Percentiles rank a stretch among this genome's conserved stretches.
phyloP scores from a whole-genome alignment of 2,329 filamentous ascomycete genomes.

The Cladosporium velox region DNA sequence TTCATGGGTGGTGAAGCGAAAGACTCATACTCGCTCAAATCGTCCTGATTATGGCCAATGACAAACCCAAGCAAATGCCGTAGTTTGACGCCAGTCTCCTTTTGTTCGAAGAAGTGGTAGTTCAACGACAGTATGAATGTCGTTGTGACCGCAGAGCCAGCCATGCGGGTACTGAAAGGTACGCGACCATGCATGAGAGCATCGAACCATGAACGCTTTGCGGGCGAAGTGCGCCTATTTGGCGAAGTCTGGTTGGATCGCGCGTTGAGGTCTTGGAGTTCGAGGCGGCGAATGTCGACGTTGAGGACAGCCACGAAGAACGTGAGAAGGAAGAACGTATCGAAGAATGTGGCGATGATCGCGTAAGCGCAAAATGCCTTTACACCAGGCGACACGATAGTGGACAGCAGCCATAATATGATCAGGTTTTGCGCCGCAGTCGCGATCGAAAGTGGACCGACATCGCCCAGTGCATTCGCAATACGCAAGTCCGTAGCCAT shows the following conservation, averaged over 20 bases:
- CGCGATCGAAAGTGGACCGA: conserved; percentile 68
- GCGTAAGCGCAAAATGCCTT: conserved; percentile 76
- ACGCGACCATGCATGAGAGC: conserved; percentile 65
- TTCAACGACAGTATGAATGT: conserved; percentile 73
- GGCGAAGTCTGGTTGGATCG: conserved; percentile 46
- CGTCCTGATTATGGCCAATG: conserved; percentile 24
- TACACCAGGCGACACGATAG: conserved; percentile 68
- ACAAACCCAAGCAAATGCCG: conserved; percentile 36
- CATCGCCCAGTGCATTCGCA: conserved; percentile 72
- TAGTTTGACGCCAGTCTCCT: conserved; percentile 41
- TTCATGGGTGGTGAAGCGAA: conserved; percentile 61
- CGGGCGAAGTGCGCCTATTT: conserved; percentile 29
- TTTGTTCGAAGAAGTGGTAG: conserved; percentile 73
- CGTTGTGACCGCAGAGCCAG: conserved; percentile 71
- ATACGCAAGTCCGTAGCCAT: conserved; percentile 69
- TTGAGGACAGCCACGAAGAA: conserved; percentile 80
- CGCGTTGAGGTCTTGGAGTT: conserved; percentile 71
- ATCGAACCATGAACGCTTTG: conserved; percentile 59
- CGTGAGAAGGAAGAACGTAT: conserved; percentile 76
- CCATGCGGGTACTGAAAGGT: conserved; percentile 71
- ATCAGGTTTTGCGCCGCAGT: conserved; percentile 69
- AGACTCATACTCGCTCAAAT: conserved; percentile 31
- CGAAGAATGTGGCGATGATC: conserved; percentile 72
- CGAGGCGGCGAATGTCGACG: conserved; percentile 74
- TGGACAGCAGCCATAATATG: conserved; percentile 66